Conservation (phyloP, 2,329 filamentous ascomycete species). For the Colletotrichum noveboracense region DNA sequence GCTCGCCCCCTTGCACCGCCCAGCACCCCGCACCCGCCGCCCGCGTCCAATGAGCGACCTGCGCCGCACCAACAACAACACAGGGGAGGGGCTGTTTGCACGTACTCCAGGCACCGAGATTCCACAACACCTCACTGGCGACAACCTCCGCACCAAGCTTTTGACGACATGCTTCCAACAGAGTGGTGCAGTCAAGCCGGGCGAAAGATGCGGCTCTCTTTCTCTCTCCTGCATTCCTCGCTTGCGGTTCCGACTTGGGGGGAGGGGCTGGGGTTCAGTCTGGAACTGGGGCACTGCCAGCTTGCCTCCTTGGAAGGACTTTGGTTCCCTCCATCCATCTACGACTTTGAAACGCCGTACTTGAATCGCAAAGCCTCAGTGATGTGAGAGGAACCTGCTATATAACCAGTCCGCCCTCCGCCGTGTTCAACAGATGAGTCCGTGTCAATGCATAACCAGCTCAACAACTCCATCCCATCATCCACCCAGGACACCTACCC, state of each 20-base stretch:
- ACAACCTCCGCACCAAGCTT: not conserved
- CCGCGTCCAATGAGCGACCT: not conserved
- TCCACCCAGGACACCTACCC: not conserved
- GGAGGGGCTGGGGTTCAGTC: not conserved
- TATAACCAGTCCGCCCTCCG: not conserved
- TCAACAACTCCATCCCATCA: not conserved
- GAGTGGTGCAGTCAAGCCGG: not conserved
- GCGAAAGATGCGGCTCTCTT: not conserved
- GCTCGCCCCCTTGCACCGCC: not conserved
- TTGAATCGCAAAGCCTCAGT: not conserved
- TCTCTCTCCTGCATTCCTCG: not conserved
- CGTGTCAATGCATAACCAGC: not conserved
- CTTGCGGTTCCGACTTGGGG: not conserved
- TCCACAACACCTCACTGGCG: slow-evolving; percentile 8
- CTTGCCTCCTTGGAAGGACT: not conserved
- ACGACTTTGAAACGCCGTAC: not conserved
- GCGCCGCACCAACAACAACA: not conserved
- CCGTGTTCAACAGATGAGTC: not conserved
- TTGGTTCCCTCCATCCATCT: not conserved
- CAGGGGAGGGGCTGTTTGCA: not conserved
- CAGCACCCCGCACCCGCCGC: not conserved
- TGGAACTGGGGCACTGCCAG: not conserved
- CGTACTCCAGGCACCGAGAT: slow-evolving; percentile 15
- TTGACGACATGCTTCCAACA: not conserved
- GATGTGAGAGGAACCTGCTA: not conserved